Conservation (phyloP, 2,329 filamentous ascomycete genomes). For the Neopestalotiopsis sp. region DNA sequence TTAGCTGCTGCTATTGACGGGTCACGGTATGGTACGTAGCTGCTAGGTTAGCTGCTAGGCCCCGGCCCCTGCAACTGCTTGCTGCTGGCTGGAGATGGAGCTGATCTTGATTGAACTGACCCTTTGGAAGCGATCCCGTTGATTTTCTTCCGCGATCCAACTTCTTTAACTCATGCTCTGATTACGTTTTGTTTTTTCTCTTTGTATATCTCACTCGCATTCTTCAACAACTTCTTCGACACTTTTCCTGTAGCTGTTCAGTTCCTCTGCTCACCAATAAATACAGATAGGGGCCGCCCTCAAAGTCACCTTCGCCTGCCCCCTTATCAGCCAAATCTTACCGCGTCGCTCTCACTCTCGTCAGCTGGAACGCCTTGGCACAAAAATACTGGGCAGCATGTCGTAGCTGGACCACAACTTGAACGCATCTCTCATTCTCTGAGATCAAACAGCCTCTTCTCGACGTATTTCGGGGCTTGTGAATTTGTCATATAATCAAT, state of each 20-base stretch:
- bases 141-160: neutral
- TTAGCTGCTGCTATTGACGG: neutral
- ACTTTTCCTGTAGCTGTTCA: neutral
- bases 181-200: neutral
- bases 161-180: neutral
- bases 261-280: neutral
- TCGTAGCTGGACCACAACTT: neutral
- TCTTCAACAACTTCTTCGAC: neutral
- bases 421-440: neutral
- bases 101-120: neutral
- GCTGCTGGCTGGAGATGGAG: neutral
- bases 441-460: neutral
- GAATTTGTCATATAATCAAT: neutral
- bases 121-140: neutral
- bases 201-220: neutral
- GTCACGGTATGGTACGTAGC: neutral
- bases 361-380: neutral
- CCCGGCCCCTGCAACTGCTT: neutral
- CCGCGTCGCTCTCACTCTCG: neutral
- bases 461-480: neutral
- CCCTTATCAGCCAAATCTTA: neutral
- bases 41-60: neutral
- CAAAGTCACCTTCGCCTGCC: neutral
- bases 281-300: neutral
- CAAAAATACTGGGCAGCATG: conserved; percentile 4